These are phyloP conservation scores for Neofusicoccum sp. DNA, from an alignment of 2,329 filamentous ascomycete genomes.

Conservation along the genomic window DNA sequence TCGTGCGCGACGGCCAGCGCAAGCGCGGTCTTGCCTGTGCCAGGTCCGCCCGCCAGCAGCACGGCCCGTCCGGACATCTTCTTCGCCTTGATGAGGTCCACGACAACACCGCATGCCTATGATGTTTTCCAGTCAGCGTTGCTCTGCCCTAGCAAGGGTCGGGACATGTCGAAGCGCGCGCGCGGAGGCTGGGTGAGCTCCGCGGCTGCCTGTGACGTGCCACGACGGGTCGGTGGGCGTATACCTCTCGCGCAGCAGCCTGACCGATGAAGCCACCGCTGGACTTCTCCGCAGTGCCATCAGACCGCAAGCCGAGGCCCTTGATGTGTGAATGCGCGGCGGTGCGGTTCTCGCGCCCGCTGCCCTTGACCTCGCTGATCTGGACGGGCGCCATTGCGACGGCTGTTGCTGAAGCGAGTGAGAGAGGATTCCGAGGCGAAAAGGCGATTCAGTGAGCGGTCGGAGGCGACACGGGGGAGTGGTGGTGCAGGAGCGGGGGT, in stretches of 20 bases:
- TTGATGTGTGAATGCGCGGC: slow-evolving; percentile 98
- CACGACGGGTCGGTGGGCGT: neutral
- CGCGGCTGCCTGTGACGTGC: too few relatives aligned
- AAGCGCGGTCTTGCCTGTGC: slow-evolving; percentile 95
- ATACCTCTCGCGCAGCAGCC: slow-evolving; percentile 79
- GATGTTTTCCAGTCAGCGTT: neutral
- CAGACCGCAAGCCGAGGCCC: slow-evolving; percentile 79
- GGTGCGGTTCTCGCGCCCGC: slow-evolving; percentile 93
- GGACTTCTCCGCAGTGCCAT: slow-evolving; percentile 81
- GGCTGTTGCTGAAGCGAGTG: neutral
- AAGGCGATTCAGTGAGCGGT: neutral
- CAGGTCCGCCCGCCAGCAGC: slow-evolving; percentile 87
- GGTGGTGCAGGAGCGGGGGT: neutral
- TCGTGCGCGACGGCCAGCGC: slow-evolving; percentile 95
- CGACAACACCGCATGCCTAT: slow-evolving; percentile 89
- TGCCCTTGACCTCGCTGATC: slow-evolving; percentile 85
- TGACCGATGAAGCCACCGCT: slow-evolving; percentile 89
- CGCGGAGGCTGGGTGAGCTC: too few relatives aligned
- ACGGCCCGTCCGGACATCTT: slow-evolving; percentile 97
- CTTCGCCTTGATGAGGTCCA: slow-evolving; percentile 91
- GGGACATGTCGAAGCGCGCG: too few relatives aligned
- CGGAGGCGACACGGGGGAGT: neutral
- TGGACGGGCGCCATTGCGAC: slow-evolving; percentile 36
- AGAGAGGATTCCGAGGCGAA: neutral
- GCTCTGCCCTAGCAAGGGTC: slow-evolving; percentile 20